Evolutionary conservation across 345 rosid genomes (phyloP).

Genomic region (Atalantia buxifolia): DNA sequence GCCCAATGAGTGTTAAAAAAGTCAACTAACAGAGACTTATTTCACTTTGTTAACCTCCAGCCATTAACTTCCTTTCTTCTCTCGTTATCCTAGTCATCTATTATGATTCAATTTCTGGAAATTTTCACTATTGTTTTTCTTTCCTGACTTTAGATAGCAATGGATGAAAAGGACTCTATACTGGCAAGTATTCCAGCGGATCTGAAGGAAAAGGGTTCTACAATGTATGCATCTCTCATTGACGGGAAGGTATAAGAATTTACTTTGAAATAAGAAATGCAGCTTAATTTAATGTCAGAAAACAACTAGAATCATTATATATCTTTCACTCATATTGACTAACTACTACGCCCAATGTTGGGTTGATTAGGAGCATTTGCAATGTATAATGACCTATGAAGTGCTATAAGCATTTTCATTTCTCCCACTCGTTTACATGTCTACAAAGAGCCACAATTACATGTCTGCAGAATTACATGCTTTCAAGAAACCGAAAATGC

Average conservation of each 20-base stretch:
- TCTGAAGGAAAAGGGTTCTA: conserved; percentile 67
- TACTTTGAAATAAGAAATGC: conserved; percentile 5
- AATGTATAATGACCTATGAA: neutral
- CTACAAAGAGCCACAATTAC: neutral
- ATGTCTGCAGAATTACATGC: neutral
- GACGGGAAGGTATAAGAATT: conserved; percentile 65
- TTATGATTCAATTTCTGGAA: neutral
- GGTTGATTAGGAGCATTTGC: neutral
- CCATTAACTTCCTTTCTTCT: neutral
- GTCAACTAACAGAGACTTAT: neutral
- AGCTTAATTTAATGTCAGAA: conserved; percentile 4
- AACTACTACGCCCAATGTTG: neutral
- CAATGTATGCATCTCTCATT: conserved; percentile 58
- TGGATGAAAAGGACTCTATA: conserved; percentile 67
- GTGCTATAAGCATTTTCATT: neutral
- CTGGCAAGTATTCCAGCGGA: conserved; percentile 72
- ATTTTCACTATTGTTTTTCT: neutral
- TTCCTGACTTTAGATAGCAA: conserved; percentile 55
- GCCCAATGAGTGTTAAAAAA: neutral
- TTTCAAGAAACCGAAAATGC: neutral
- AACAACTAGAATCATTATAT: neutral
- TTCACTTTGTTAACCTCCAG: neutral
- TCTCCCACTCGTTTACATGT: neutral
- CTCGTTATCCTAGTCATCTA: neutral
- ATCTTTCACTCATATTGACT: neutral